Conservation (phyloP, 2,329 filamentous ascomycete species). For the Pestalotiopsis sp. region DNA sequence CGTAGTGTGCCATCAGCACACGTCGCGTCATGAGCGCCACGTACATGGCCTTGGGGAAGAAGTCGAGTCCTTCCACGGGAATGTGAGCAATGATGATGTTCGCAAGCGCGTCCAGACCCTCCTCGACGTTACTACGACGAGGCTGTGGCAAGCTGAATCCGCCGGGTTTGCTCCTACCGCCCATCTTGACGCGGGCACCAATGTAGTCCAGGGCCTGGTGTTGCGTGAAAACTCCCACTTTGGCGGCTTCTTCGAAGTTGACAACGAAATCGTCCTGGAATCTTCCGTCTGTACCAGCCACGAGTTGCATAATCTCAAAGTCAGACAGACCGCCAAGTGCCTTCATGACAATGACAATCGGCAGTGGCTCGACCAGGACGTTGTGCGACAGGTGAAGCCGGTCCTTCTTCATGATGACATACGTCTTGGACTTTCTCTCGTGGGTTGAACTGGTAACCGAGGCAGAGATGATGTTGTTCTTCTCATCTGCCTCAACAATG, state of each 20-base stretch:
- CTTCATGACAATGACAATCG: conserved; percentile 90
- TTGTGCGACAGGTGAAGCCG: conserved; percentile 90
- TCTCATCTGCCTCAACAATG: conserved; percentile 90
- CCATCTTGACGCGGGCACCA: conserved; percentile 85
- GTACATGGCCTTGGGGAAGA: conserved; percentile 95
- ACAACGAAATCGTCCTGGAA: conserved; percentile 96
- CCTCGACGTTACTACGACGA: conserved; percentile 81
- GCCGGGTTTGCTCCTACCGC: conserved; percentile 62
- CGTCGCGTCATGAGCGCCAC: conserved; percentile 97
- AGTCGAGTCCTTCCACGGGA: conserved; percentile 87
- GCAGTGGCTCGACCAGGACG: conserved; percentile 89
- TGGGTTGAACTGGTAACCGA: conserved; percentile 98
- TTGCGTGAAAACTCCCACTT: conserved; percentile 85
- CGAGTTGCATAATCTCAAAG: conserved; percentile 89
- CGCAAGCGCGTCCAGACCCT: conserved; percentile 89
- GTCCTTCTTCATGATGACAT: conserved; percentile 93
- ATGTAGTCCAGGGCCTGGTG: conserved; percentile 95
- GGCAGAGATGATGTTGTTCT: conserved; percentile 91
- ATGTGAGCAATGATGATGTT: conserved; percentile 96
- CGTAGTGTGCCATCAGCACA: conserved; percentile 90
- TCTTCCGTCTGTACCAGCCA: conserved; percentile 81
- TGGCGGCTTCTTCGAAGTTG: conserved; percentile 91
- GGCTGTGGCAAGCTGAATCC: conserved; percentile 49
- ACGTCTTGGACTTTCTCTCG: conserved; percentile 97
- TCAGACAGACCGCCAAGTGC: conserved; percentile 93